These are phyloP conservation scores for Peronospora tabacina DNA, from an alignment of 352 stramenopile genomes.

Conservation along the genomic window DNA sequence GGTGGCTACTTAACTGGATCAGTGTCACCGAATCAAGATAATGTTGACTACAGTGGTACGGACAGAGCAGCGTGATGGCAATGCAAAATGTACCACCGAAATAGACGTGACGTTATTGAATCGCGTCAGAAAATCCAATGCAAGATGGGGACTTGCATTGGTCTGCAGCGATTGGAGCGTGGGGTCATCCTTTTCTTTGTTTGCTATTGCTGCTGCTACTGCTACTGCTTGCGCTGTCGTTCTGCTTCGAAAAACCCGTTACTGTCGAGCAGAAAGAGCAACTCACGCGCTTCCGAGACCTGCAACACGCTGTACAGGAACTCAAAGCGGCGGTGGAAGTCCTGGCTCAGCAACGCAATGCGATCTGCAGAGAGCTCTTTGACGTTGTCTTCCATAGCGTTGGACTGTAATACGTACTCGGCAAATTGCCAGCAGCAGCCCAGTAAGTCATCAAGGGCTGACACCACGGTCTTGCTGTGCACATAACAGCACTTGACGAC, in stretches of 20 bases:
- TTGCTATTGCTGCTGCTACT: constrained; percentile 16
- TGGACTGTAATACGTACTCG: constrained; percentile 51
- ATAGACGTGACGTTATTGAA: too few species aligned
- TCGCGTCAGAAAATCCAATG: too few species aligned
- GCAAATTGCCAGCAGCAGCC: constrained; percentile 60
- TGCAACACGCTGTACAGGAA: constrained; percentile 58
- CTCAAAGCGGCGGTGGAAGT: constrained; percentile 53
- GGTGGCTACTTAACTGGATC: too few species aligned
- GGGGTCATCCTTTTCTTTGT: neutral
- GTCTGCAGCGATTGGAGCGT: too few species aligned
- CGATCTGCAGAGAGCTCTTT: constrained; percentile 24
- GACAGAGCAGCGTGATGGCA: too few species aligned
- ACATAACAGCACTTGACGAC: constrained; percentile 67
- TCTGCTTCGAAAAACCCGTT: constrained; percentile 58
- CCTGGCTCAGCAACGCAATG: constrained; percentile 36
- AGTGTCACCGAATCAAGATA: too few species aligned
- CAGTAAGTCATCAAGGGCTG: constrained; percentile 54
- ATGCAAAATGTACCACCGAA: neutral
- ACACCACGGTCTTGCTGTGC: constrained; percentile 51
- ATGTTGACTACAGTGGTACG: too few species aligned
- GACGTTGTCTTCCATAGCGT: constrained; percentile 3
- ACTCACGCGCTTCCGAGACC: constrained; percentile 51
- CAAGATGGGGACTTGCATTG: too few species aligned
- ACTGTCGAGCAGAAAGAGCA: constrained; percentile 66
- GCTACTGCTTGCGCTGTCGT: constrained; percentile 31